Conservation (phyloP, 129 eudicot genomes). For the Saussurea involucrata region DNA sequence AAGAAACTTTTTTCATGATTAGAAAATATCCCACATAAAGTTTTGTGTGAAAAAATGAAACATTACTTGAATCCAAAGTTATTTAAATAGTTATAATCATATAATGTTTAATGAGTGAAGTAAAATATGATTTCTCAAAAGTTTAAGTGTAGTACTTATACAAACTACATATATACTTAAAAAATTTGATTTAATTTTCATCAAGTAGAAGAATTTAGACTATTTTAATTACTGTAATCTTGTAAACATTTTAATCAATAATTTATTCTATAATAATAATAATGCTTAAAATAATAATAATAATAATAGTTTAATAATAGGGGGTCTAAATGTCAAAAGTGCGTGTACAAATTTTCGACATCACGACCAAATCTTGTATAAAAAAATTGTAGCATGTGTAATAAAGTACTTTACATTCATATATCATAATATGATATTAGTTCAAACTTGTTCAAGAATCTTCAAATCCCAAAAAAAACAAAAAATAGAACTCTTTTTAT, state of each 20-base stretch:
- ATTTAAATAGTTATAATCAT: not conserved
- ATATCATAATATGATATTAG: not conserved
- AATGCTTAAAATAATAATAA: not conserved
- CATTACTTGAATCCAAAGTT: not conserved
- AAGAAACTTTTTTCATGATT: not conserved
- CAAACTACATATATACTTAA: not conserved
- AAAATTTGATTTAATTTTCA: not conserved
- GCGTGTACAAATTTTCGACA: not conserved
- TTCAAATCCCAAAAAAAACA: not conserved
- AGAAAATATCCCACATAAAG: not conserved
- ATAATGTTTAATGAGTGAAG: too few species aligned
- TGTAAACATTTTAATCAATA: not conserved
- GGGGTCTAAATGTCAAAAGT: not conserved
- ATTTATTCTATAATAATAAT: not conserved
- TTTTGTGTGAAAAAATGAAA: not conserved
- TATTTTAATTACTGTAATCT: not conserved
- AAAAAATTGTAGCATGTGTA: not conserved
- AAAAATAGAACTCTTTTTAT: not conserved
- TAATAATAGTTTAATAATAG: not conserved
- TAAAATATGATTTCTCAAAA: not conserved
- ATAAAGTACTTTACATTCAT: not conserved
- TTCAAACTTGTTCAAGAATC: conserved; percentile 1
- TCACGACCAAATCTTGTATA: not conserved
- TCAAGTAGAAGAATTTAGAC: not conserved
- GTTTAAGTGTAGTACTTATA: too few species aligned